phyloP scores from a whole-genome alignment of 305 asterid genomes.

The Fraxinus velutina region DNA sequence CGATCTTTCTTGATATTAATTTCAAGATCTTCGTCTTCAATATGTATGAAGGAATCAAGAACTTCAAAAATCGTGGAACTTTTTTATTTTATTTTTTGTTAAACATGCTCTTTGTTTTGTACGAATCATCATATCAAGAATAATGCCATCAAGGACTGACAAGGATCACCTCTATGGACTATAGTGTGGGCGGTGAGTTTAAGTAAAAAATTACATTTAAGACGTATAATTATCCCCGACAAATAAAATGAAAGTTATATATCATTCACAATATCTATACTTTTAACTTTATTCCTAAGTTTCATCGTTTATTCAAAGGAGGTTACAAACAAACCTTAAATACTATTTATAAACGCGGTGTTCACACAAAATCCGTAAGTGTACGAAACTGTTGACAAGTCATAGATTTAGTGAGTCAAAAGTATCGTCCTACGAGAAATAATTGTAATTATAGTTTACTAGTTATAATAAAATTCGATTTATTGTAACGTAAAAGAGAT shows the following conservation, averaged over 20 bases:
- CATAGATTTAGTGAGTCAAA: background rate
- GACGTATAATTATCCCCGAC: background rate
- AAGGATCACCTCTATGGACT: background rate
- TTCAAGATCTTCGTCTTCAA: background rate
- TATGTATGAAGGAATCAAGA: background rate
- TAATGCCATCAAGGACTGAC: background rate
- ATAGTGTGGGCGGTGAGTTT: background rate
- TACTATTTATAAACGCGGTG: background rate
- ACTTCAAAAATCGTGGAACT: background rate
- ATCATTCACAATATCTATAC: background rate
- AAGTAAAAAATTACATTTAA: background rate
- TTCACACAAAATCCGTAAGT: background rate
- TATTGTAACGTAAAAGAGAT: background rate
- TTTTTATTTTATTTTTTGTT: background rate
- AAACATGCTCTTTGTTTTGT: background rate
- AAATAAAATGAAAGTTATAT: no score
- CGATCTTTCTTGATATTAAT: slow-evolving; percentile 61
- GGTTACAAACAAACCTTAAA: background rate
- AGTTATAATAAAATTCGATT: no score
- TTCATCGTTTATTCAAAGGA: background rate
- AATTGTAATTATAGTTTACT: background rate
- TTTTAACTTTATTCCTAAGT: background rate
- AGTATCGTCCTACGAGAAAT: background rate
- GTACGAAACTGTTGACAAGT: background rate
- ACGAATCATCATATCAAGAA: background rate